phyloP scores from a whole-genome alignment of 2,329 filamentous ascomycete genomes.

The Xylaria multiplex region DNA sequence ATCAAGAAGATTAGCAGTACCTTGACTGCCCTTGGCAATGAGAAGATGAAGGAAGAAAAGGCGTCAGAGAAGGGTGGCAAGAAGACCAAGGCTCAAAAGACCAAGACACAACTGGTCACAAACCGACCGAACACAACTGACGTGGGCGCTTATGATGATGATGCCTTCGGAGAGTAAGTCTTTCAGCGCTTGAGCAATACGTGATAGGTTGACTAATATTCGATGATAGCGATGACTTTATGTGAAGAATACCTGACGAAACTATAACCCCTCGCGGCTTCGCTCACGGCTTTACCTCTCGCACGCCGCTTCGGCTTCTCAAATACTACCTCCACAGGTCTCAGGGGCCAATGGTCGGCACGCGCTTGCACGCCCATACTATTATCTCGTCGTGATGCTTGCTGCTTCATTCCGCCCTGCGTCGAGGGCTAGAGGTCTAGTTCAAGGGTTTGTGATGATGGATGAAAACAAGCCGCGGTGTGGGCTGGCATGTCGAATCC shows the following conservation, averaged over 20 bases:
- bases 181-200: not conserved
- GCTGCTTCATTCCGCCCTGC: slow-evolving; percentile 25
- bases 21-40: slow-evolving; percentile 90
- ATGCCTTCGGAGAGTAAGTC: slow-evolving; percentile 83
- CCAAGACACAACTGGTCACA: slow-evolving; percentile 84
- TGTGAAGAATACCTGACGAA: slow-evolving; percentile 62
- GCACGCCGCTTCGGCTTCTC: slow-evolving; percentile 25
- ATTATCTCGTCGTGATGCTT: slow-evolving; percentile 26
- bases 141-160: slow-evolving; percentile 81
- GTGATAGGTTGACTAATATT: slow-evolving; percentile 11
- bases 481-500: slow-evolving; percentile 26
- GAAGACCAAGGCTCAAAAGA: slow-evolving; percentile 97
- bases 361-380: slow-evolving; percentile 16
- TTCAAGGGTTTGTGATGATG: slow-evolving; percentile 36
- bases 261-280: slow-evolving; percentile 37
- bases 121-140: slow-evolving; percentile 71
- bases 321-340: slow-evolving; percentile 11
- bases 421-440: slow-evolving; percentile 15
- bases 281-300: slow-evolving; percentile 22
- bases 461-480: slow-evolving; percentile 21
- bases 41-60: slow-evolving; percentile 99
- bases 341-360: slow-evolving; percentile 6
- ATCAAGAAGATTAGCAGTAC: slow-evolving; percentile 94
- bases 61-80: slow-evolving; percentile 91
- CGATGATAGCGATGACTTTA: slow-evolving; percentile 72